Evolutionary conservation across 2,329 filamentous ascomycete species (phyloP).

Genomic region (Aspergillus pseudoterreus): DNA sequence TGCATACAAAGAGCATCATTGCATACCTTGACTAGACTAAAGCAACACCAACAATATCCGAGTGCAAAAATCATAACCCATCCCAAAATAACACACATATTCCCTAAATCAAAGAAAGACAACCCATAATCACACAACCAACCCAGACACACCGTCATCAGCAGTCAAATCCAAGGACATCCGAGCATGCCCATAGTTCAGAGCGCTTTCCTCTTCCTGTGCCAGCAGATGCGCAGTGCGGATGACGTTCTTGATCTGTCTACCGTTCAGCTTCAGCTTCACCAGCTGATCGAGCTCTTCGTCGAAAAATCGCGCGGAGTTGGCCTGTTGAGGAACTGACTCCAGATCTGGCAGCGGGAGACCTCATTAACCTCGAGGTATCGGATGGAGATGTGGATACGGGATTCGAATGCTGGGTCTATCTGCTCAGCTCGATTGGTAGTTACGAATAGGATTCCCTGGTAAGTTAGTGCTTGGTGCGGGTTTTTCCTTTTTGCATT

Average conservation of each 20-base stretch:
- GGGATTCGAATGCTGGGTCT: slow-evolving; percentile 47
- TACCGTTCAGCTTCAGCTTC: slow-evolving; percentile 6
- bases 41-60: too few relatives aligned
- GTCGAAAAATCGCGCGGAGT: neutral
- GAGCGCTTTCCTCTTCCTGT: neutral
- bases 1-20: too few relatives aligned
- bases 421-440: slow-evolving; percentile 47
- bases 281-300: neutral
- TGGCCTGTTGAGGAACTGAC: neutral
- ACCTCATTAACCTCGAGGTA: slow-evolving; percentile 38
- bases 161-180: too few relatives aligned
- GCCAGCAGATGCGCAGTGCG: slow-evolving; percentile 6
- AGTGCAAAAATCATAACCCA: too few relatives aligned
- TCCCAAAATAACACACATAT: too few relatives aligned
- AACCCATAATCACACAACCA: too few relatives aligned
- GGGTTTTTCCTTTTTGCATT: neutral
- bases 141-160: too few relatives aligned
- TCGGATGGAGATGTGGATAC: slow-evolving; percentile 49
- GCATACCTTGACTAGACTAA: too few relatives aligned
- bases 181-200: neutral
- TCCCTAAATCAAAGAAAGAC: too few relatives aligned
- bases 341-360: neutral
- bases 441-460: slow-evolving; percentile 42
- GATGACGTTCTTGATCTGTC: slow-evolving; percentile 13
- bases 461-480: neutral